Percentiles rank a stretch among this genome's conserved stretches.
phyloP scores from a whole-genome alignment of 805 yeast genomes.

The Candida krabiensis region DNA sequence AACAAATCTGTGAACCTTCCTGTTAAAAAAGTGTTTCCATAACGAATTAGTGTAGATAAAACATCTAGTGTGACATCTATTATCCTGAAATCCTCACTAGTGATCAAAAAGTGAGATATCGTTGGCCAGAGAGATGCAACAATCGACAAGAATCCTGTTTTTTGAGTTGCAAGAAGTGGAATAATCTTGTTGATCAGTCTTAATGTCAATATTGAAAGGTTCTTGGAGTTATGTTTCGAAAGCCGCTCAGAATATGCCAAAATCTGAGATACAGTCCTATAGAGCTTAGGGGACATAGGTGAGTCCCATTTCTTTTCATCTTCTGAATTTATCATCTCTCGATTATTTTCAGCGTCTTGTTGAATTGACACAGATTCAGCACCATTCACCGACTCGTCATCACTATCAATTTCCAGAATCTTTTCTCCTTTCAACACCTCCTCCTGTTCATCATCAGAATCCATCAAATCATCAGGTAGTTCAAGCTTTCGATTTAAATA shows the following conservation, averaged over 20 bases:
- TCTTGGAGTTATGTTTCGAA: conserved; percentile 63
- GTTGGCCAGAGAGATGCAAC: conserved; percentile 57
- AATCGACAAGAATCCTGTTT: conserved; percentile 45
- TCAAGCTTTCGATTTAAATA: conserved; percentile 40
- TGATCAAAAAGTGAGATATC: conserved; percentile 24
- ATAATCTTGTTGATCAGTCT: conserved; percentile 43
- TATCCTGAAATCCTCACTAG: conserved; percentile 29
- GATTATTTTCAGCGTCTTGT: too few relatives aligned
- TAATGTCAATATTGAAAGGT: conserved; percentile 57
- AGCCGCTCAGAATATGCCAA: conserved; percentile 66
- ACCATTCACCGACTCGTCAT: conserved; percentile 41
- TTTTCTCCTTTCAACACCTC: conserved; percentile 23
- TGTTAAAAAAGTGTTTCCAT: conserved; percentile 47
- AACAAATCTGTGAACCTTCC: conserved; percentile 47
- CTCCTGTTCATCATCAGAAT: conserved; percentile 18
- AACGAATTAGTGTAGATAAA: conserved; percentile 29
- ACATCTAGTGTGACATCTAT: conserved; percentile 31
- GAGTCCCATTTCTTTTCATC: conserved; percentile 58
- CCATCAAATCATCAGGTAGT: conserved; percentile 22
- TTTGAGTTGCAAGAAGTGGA: conserved; percentile 55
- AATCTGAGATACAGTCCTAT: conserved; percentile 58
- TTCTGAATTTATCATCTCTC: conserved; percentile 25
- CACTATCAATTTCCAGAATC: conserved; percentile 31
- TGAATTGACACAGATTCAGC: conserved; percentile 23
- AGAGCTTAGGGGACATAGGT: conserved; percentile 61